Evolutionary conservation across 1,139 yeast genomes (phyloP).

Genomic region (Candida buenavistaensis): DNA sequence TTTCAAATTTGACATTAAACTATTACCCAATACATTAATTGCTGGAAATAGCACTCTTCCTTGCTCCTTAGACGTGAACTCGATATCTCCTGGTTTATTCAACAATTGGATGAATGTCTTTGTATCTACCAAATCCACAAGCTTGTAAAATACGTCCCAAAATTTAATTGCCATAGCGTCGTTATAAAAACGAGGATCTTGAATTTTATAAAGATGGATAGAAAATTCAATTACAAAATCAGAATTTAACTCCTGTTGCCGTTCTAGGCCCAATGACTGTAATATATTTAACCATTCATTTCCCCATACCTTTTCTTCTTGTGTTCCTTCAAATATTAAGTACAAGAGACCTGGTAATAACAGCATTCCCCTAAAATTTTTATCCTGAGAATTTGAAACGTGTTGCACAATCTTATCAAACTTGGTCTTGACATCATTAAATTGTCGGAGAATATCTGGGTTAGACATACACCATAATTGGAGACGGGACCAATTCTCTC

Average conservation of each 20-base stretch:
- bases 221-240: too few species aligned
- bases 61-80: constrained; percentile 36
- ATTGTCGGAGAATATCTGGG: constrained; percentile 45
- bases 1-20: constrained; percentile 48
- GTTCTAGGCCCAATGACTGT: constrained; percentile 7
- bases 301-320: constrained; percentile 37
- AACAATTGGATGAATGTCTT: constrained; percentile 40
- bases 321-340: constrained; percentile 54
- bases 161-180: constrained; percentile 46
- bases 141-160: constrained; percentile 50
- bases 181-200: constrained; percentile 48
- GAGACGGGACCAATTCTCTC: constrained; percentile 4
- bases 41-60: constrained; percentile 46
- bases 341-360: constrained; percentile 50
- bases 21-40: constrained; percentile 47
- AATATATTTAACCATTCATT: constrained; percentile 18
- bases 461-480: constrained; percentile 14
- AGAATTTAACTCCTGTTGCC: too few species aligned
- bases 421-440: constrained; percentile 24
- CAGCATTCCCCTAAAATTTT: constrained; percentile 3
- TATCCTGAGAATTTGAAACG: constrained; percentile 16
- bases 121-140: constrained; percentile 39
- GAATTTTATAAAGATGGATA: constrained; percentile 51
- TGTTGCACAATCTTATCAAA: constrained; percentile 25
- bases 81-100: constrained; percentile 45